Base-by-base conservation (phyloP, 768 basidiomycete genomes). In the Lyophyllum shimeji region DNA sequence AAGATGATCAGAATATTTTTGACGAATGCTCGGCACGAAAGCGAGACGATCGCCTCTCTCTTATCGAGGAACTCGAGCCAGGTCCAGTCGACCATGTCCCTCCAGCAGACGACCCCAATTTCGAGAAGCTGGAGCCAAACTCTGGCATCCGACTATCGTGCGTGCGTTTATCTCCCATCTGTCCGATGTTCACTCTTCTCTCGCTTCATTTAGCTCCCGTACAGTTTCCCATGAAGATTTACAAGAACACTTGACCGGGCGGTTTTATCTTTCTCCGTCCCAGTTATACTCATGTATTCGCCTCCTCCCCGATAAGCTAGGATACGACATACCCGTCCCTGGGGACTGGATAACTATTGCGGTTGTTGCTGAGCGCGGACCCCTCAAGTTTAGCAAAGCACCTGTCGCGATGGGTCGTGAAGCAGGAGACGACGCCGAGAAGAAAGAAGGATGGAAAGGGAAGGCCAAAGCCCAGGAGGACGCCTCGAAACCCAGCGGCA, bases 331-430 rank as follows among this genome's bases (percentile, higher is more conserved):
- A 0, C 95, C 96, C 9, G 87, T 98, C 1, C 82, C 84, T 6
- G 91, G 91, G 2, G 97, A 98, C 69, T 98, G 93, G 90, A 82
- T 98, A 40, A 95, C 95, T 6, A 92, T 99, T 46, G 96, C 93
- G 1, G 95, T 98, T 4, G 86, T 99, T 13, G 96, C 95, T 1
- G 93, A 96, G 68, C 84, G 94, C 20, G 87, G 93, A 2, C 87
- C 86, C 7, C 76, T 95, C 66, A 85, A 82, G 60, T 82, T 86
- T 61, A 91, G 80, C 46, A 82, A 80, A 55, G 85, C 87, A 27
- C 89, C 88, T 47, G 83, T 87, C 18, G 67, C 79, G 12, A 67
- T 81, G 7, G 80, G 71, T 29, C 76, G 75, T 24, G 81, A 83
- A 46, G 79, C 76, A 6, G 74, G 72, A 1, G 73, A 69, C 12